Evolutionary conservation across 2,329 filamentous ascomycete genomes (phyloP), one percentile per base, ranked within the genome.

Genomic region (Cercospora janseana): DNA sequence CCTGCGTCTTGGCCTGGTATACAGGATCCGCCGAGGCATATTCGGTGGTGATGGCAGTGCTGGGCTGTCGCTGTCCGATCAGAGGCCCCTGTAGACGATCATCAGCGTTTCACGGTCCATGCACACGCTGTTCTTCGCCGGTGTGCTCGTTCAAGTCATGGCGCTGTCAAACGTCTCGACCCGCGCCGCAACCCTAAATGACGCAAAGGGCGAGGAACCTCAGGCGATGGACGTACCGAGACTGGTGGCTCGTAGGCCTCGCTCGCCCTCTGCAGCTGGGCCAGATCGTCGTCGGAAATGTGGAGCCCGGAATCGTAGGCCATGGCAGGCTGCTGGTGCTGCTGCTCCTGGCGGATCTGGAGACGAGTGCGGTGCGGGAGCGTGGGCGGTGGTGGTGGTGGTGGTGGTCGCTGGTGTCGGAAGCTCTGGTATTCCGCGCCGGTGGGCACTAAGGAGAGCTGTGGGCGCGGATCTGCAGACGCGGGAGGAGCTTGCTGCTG

Each of bases 1-100:
- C 92, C 66, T 82, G 79, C 41, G 91, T 96, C 76, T 97, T 97
- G 52, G 86, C 81, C 43, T 91, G 84, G 68, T 88, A 95, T 56
- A 88, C 75, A 4, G 85, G 83, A 68, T 97, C 91, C 55, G 89
- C 91, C 70, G 87, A 86, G 54, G 89, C 87, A 73, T 95, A 97
- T 69, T 95, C 88, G 57, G 85, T 79, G 12, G 87, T 83, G 65
- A 98, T 89, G 58, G 78, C 81, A 60, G 83, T 80, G 70, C 85
- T 94, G 44, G 87, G 81, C 64, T 83, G 82, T 70, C 87, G 88
- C 54, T 85, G 79, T 62, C 89, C 87, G 58, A 97, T 86, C 42
- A 91, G 77, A 54, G 88, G 87, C 49, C 89, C 90, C 92, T 96
- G 64, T 60, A 46, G 56, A 23, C 46, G 49, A 63, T 57, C 49